Evolutionary conservation across 805 yeast genomes (phyloP).

Genomic region (Kazachstania bromeliacearum): DNA sequence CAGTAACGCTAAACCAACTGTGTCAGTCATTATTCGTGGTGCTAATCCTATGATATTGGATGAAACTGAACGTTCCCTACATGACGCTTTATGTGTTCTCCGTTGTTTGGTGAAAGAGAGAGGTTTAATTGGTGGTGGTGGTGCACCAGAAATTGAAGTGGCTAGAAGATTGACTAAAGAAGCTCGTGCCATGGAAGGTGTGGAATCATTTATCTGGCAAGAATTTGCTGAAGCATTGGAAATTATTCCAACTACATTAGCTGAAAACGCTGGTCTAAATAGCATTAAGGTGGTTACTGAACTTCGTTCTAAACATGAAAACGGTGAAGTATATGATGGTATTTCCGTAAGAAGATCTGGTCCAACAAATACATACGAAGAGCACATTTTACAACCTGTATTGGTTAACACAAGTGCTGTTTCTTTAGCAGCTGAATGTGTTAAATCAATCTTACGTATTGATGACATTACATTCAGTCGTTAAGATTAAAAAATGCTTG

Average conservation of each 20-base stretch:
- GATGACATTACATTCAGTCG: conserved; percentile 95
- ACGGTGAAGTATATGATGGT: conserved; percentile 90
- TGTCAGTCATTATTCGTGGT: conserved; percentile 88
- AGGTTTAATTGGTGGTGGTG: conserved; percentile 96
- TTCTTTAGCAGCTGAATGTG: conserved; percentile 91
- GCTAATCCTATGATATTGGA: conserved; percentile 85
- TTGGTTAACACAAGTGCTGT: conserved; percentile 91
- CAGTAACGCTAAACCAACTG: conserved; percentile 41
- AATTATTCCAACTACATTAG: conserved; percentile 86
- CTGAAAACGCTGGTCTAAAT: conserved; percentile 91
- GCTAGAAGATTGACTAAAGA: conserved; percentile 66
- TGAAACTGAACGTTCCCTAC: conserved; percentile 94
- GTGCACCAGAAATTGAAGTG: conserved; percentile 93
- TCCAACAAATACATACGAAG: conserved; percentile 81
- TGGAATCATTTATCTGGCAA: conserved; percentile 82
- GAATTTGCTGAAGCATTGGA: conserved; percentile 90
- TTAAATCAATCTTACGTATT: conserved; percentile 88
- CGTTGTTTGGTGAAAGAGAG: conserved; percentile 82
- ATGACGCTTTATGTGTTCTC: conserved; percentile 93
- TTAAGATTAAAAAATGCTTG: too few relatives aligned
- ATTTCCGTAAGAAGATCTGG: conserved; percentile 91
- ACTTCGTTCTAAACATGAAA: conserved; percentile 80
- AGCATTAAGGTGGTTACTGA: conserved; percentile 89
- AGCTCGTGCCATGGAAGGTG: conserved; percentile 65
- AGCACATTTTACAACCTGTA: conserved; percentile 94